Conservation (phyloP, 1,284 basidiomycete species). For the Tetrapyrgos nigripes region DNA sequence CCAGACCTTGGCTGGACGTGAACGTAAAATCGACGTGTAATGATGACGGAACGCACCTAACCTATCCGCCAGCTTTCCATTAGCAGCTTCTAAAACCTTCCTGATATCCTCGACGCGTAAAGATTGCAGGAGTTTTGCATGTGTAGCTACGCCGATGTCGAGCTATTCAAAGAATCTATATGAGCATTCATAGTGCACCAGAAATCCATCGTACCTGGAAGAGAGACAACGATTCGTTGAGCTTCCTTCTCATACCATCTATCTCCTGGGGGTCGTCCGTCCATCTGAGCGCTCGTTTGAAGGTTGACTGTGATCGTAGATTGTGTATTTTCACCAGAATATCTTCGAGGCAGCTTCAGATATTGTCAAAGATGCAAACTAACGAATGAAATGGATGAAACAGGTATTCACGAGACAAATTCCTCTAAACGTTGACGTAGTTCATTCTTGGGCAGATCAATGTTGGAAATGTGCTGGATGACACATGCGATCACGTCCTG, state of each 20-base stretch:
- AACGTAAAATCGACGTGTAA: neutral
- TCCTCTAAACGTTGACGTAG: conserved; percentile 1
- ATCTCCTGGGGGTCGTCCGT: conserved; percentile 5
- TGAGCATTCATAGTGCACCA: neutral
- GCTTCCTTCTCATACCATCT: neutral
- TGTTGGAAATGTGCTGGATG: neutral
- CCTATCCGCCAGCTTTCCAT: conserved; percentile 1
- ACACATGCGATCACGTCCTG: conserved; percentile 9
- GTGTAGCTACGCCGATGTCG: neutral
- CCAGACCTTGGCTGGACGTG: neutral
- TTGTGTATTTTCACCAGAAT: neutral
- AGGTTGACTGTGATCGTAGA: neutral
- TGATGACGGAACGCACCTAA: conserved; percentile 1
- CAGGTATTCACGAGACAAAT: neutral
- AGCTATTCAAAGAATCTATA: neutral
- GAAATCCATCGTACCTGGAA: neutral
- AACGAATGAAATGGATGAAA: neutral
- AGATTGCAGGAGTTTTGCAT: neutral
- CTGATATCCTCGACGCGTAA: conserved; percentile 1
- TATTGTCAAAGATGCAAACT: neutral
- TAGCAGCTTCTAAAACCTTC: conserved; percentile 1
- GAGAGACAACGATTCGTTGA: neutral
- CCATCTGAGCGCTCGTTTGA: neutral
- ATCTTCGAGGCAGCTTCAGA: neutral
- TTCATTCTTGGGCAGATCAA: neutral